Conservation (phyloP, 331 rosid genomes). For the Pyracantha coccinea region DNA sequence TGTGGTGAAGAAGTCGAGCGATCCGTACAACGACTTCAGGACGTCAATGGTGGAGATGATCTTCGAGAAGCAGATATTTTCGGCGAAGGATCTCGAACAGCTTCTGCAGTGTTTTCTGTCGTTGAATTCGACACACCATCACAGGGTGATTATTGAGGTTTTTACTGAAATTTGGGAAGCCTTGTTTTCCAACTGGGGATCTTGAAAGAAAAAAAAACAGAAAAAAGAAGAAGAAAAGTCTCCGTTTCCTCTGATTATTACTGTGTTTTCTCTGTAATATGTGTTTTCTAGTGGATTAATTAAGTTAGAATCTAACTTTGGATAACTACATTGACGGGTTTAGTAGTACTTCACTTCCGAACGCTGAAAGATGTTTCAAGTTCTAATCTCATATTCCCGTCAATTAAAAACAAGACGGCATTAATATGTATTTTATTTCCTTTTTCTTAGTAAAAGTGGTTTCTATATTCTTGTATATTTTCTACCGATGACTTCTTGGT, state of each 20-base stretch:
- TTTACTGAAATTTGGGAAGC: constrained; percentile 94
- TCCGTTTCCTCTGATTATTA: no score
- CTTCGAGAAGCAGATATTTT: constrained; percentile 77
- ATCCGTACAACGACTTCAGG: constrained; percentile 89
- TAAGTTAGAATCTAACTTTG: constrained; percentile 27
- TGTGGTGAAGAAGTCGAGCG: constrained; percentile 83
- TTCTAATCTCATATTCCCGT: no score
- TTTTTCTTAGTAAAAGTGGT: neutral
- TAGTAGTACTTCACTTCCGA: neutral
- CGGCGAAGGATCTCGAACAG: constrained; percentile 63
- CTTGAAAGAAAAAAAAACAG: constrained; percentile 5
- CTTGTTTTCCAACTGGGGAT: constrained; percentile 59
- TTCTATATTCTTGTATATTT: neutral
- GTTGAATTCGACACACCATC: constrained; percentile 65
- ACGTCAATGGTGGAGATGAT: constrained; percentile 96
- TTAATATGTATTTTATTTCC: neutral
- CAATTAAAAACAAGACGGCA: no score
- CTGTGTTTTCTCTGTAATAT: neutral
- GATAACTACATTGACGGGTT: constrained; percentile 16
- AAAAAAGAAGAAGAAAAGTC: no score
- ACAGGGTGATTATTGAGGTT: constrained; percentile 65
- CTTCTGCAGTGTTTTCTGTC: constrained; percentile 87
- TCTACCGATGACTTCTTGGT: neutral
- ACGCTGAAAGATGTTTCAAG: no score
- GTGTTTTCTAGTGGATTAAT: constrained; percentile 1